Percentiles rank a stretch among this genome's conserved stretches.
Conservation (phyloP, 352 stramenopile genomes). For the Pythium scleroteichum region DNA sequence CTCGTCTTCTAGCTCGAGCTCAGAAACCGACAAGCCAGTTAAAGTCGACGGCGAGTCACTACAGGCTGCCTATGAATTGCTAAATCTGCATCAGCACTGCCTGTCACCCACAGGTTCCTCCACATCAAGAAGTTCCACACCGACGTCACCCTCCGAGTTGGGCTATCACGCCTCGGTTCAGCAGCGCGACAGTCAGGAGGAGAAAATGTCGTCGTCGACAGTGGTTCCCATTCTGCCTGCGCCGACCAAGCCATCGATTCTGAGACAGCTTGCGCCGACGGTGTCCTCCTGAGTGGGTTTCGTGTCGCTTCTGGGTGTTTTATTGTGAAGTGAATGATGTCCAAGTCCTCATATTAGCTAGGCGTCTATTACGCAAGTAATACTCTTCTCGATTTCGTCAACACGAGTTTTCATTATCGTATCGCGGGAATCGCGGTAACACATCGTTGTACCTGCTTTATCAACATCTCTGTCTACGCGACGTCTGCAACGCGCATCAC, state of each 20-base stretch:
- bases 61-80: conserved; percentile 66
- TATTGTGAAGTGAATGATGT: neutral
- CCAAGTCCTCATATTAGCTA: too few relatives aligned
- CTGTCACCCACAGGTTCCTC: conserved; percentile 11
- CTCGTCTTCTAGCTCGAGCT: conserved; percentile 19
- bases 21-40: conserved; percentile 33
- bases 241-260: conserved; percentile 23
- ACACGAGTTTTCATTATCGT: neutral
- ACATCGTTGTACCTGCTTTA: too few relatives aligned
- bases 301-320: neutral
- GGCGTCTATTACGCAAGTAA: too few relatives aligned
- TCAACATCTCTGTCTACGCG: conserved; percentile 32
- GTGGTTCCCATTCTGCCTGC: conserved; percentile 15
- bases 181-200: neutral
- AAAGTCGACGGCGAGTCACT: conserved; percentile 67
- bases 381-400: too few relatives aligned
- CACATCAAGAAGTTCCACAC: conserved; percentile 20
- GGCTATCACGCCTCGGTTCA: conserved; percentile 7
- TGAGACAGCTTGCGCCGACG: conserved; percentile 18
- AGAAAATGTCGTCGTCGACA: neutral
- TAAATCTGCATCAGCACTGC: conserved; percentile 46
- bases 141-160: neutral
- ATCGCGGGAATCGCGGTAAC: neutral
- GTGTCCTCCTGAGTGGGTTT: conserved; percentile 12
- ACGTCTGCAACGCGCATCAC: conserved; percentile 83